Conservation (phyloP, 1,284 basidiomycete species). For the Butyriboletus pseudospeciosus region DNA sequence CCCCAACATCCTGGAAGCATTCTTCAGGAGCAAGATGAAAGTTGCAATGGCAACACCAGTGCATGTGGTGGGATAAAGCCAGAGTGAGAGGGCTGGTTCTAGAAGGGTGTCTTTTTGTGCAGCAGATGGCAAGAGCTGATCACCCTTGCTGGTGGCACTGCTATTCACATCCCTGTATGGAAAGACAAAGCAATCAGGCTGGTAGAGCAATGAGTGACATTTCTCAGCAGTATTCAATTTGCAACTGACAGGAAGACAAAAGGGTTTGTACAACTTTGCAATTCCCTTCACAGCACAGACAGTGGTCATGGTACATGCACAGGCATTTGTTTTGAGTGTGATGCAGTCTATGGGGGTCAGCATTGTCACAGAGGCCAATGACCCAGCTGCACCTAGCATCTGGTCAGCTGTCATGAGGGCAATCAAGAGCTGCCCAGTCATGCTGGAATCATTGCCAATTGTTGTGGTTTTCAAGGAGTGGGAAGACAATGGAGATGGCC, state of each 20-base stretch:
- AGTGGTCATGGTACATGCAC: not conserved
- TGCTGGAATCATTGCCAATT: not conserved
- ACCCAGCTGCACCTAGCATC: not conserved
- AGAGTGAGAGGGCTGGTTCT: not conserved
- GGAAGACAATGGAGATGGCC: not conserved
- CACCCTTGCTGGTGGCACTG: too few relatives aligned
- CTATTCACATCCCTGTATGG: not conserved
- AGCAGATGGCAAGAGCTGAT: not conserved
- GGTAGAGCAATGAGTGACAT: not conserved
- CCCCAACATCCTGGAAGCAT: not conserved
- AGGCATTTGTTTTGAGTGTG: not conserved
- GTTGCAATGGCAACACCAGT: not conserved
- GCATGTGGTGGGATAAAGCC: not conserved
- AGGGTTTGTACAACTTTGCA: not conserved
- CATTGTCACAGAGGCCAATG: not conserved
- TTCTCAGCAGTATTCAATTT: too few relatives aligned
- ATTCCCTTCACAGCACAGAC: not conserved
- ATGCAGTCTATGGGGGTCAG: not conserved
- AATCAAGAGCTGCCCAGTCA: not conserved
- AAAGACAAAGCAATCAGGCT: not conserved
- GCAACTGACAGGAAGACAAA: not conserved
- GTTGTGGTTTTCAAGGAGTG: not conserved
- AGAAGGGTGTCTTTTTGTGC: accelerated
- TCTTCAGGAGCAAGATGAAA: not conserved
- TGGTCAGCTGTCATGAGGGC: not conserved